Base-by-base conservation (phyloP, 495 filamentous ascomycete genomes). In the Tetracladium setigerum region DNA sequence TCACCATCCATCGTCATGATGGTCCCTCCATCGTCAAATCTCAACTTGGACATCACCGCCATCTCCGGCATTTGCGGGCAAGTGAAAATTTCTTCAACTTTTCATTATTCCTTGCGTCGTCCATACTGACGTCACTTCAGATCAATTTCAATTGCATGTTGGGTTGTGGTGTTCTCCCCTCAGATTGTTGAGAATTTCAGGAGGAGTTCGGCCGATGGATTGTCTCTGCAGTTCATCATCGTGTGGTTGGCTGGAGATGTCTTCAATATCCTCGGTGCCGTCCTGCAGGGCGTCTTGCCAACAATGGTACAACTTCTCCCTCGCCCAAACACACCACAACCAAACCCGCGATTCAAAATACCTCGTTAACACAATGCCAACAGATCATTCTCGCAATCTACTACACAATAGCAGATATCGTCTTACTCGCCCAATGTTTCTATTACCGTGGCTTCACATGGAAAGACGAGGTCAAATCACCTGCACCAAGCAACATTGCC, bases 151-250 rank as follows among this genome's bases (percentile, higher is more conserved):
- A 95, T 98, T 57, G 89, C 90, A 37, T 95, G 89, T 60, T 98
- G 92, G 92, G 84, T 98, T 15, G 89, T 96, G 22, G 92, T 98
- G 32, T 98, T 95, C 70, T 89, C 90, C 0, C 92, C 92, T 8
- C 92, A 98, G 50, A 98, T 98, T 54, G 77, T 95, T 55, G 89
- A 95, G 60, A 96, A 96, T 58, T 95, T 96, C 66, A 82, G 81
- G 43, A 81, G 92, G 31, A 68, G 78, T 52, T 92, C 86, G 30
- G 88, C 90, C 37, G 86, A 96, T 60, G 92, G 88, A 5, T 76
- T 98, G 0, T 95, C 88, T 0, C 76, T 97, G 41, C 76, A 85
- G 22, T 98, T 98, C 65, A 76, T 98, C 54, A 73, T 89, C 38
- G 76, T 94, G 49, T 98, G 92, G 92, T 72, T 95, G 4, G 72